Conservation (phyloP, 768 basidiomycete species). For the Boletus tomentosulus region DNA sequence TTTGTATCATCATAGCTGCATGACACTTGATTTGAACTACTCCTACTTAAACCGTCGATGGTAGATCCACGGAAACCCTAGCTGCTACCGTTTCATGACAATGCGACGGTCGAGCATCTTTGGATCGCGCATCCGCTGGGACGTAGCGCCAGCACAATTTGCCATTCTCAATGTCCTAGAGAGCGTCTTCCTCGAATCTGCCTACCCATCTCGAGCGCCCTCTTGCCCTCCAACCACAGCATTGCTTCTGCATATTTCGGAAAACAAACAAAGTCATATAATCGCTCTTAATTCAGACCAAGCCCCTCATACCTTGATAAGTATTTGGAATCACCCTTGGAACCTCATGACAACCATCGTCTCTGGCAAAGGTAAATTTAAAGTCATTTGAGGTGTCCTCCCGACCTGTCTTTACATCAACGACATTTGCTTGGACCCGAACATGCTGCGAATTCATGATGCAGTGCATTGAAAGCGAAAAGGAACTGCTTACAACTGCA, state of each 20-base stretch:
- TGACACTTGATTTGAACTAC: too few relatives aligned
- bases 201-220: constrained; percentile 65
- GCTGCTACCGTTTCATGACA: too few relatives aligned
- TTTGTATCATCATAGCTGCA: too few relatives aligned
- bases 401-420: constrained; percentile 59
- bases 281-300: neutral
- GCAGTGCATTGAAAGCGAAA: neutral
- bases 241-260: constrained; percentile 58
- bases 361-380: constrained; percentile 65
- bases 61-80: too few relatives aligned
- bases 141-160: too few relatives aligned
- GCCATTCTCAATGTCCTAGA: constrained; percentile 8
- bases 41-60: too few relatives aligned
- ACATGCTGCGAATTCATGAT: constrained; percentile 47
- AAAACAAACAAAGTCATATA: constrained; percentile 6
- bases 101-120: too few relatives aligned
- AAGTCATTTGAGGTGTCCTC: constrained; percentile 74
- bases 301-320: constrained; percentile 49
- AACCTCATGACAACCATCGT: constrained; percentile 34
- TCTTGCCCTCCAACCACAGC: constrained; percentile 76
- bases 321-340: constrained; percentile 60
- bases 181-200: constrained; percentile 46
- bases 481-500: constrained; percentile 48
- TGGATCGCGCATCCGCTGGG: too few relatives aligned
- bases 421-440: constrained; percentile 66